Conservation (phyloP, 1,139 yeast genomes). For the Protomyces gravidus region DNA sequence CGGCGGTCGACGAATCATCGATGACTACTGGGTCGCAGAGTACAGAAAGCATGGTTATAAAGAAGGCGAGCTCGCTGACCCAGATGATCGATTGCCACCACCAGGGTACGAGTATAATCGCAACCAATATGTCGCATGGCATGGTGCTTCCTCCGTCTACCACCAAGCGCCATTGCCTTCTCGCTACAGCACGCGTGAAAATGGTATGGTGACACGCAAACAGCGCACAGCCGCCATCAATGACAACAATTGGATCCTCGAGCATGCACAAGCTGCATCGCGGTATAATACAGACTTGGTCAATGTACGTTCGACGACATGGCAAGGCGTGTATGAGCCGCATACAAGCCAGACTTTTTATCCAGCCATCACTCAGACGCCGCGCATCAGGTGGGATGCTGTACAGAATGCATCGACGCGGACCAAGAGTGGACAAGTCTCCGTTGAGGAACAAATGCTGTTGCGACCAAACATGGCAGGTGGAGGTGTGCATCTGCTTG, state of each 20-base stretch:
- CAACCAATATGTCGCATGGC: slow-evolving; percentile 54
- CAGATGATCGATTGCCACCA: slow-evolving; percentile 52
- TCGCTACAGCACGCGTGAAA: slow-evolving; percentile 28
- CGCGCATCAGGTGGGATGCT: slow-evolving; percentile 1
- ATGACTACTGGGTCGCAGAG: slow-evolving; percentile 81
- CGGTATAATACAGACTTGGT: slow-evolving; percentile 61
- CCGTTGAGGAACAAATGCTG: neutral
- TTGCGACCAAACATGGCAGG: neutral
- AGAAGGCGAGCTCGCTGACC: slow-evolving; percentile 80
- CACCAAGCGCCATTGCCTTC: slow-evolving; percentile 39
- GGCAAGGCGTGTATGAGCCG: slow-evolving; percentile 64
- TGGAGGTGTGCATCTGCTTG: neutral
- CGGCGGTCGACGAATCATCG: slow-evolving; percentile 75
- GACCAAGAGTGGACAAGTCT: neutral
- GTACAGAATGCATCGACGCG: neutral
- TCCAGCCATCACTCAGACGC: slow-evolving; percentile 73
- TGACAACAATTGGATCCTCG: slow-evolving; percentile 81
- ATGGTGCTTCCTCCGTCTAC: slow-evolving; percentile 47
- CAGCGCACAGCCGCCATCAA: slow-evolving; percentile 46
- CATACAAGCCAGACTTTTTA: slow-evolving; percentile 74
- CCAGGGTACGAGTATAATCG: slow-evolving; percentile 47
- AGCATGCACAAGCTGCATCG: slow-evolving; percentile 72
- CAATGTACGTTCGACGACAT: slow-evolving; percentile 56
- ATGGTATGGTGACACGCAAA: slow-evolving; percentile 35
- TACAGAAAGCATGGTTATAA: slow-evolving; percentile 67